A percentile compares a stretch with the other conserved stretches of the same genome.
Conservation (phyloP, 306 rosid species). For the Ochetophila trinervis region DNA sequence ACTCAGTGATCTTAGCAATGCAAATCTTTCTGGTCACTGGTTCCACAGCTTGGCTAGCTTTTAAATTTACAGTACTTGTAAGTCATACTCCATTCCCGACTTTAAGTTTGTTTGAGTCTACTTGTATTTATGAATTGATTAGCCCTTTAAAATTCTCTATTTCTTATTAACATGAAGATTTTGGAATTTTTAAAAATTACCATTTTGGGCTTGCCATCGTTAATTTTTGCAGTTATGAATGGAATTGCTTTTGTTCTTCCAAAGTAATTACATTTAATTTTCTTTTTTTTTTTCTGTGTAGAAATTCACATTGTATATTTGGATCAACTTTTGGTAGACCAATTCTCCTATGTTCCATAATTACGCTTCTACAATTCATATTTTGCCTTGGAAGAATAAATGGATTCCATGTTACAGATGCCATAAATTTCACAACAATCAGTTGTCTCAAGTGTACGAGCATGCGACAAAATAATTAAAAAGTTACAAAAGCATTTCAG, state of each 20-base stretch:
- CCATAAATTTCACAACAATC: too few species aligned
- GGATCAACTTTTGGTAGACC: too few species aligned
- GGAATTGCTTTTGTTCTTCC: too few species aligned
- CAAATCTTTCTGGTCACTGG: conserved; percentile 81
- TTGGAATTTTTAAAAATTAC: neutral
- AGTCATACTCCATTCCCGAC: conserved; percentile 28
- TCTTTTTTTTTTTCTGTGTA: too few species aligned
- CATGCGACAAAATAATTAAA: too few species aligned
- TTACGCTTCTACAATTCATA: neutral
- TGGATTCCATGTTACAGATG: neutral
- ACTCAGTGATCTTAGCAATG: conserved; percentile 92
- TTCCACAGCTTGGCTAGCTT: conserved; percentile 72
- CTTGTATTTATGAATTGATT: neutral
- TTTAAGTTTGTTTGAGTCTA: conserved; percentile 6
- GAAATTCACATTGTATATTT: too few species aligned
- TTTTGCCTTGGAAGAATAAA: neutral
- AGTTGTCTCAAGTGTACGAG: too few species aligned
- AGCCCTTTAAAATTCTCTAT: neutral
- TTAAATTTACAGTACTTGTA: conserved; percentile 82
- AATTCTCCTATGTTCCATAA: neutral
- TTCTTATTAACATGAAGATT: neutral
- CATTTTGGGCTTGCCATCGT: neutral
- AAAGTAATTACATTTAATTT: too few species aligned
- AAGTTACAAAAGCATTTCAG: too few species aligned
- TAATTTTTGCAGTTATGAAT: too few species aligned